phyloP scores from a whole-genome alignment of 495 filamentous ascomycete genomes.

The Daldinia bambusicola region DNA sequence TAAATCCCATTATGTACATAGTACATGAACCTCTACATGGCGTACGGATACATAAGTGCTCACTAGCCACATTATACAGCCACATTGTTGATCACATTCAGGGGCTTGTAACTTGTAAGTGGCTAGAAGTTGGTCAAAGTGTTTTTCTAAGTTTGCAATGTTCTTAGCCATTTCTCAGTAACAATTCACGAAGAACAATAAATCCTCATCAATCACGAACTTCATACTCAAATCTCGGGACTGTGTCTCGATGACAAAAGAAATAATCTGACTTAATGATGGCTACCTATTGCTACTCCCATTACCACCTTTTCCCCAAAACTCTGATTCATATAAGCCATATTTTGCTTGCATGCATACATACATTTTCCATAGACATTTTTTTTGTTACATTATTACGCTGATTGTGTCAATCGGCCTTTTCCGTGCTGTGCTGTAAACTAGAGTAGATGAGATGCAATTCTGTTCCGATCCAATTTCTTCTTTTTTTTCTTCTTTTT shows the following conservation, averaged over 20 bases:
- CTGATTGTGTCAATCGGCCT: background rate
- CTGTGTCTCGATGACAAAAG: constrained; percentile 24
- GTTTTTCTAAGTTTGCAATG: too few species aligned
- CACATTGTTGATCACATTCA: background rate
- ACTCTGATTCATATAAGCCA: constrained; percentile 17
- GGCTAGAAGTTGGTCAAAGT: background rate
- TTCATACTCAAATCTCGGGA: too few species aligned
- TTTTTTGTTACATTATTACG: constrained; percentile 23
- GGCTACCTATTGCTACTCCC: constrained; percentile 30
- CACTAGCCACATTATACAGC: background rate
- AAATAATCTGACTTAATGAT: constrained; percentile 31
- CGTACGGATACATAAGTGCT: background rate
- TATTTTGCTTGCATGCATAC: background rate
- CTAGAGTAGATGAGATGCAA: background rate
- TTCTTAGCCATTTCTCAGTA: too few species aligned
- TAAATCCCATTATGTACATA: too few species aligned
- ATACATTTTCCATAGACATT: constrained; percentile 2
- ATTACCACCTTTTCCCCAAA: constrained; percentile 19
- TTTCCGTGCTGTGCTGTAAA: background rate
- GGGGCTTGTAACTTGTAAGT: background rate
- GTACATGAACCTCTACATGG: too few species aligned
- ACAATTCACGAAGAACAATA: too few species aligned
- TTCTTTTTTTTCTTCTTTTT: background rate
- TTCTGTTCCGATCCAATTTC: constrained; percentile 20
- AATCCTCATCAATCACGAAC: too few species aligned